Percentiles rank a stretch among this genome's conserved stretches.
Conservation (phyloP, 768 basidiomycete species). For the Trametes maxima region DNA sequence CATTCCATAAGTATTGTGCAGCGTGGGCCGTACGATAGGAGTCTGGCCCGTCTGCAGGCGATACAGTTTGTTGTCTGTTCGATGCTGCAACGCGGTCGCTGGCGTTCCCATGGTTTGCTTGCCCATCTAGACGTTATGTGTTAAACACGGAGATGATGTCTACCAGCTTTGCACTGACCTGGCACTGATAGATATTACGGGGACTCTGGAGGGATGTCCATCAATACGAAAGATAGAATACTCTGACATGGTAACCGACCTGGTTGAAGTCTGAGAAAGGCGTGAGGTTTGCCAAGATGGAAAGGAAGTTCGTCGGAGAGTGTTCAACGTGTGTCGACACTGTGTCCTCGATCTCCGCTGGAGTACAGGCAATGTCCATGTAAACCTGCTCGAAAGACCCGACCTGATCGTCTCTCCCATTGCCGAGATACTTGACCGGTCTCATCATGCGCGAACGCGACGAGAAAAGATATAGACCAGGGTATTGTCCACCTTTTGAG, state of each 20-base stretch:
- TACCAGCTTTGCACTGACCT: constrained; percentile 48
- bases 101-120: constrained; percentile 99
- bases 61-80: constrained; percentile 99
- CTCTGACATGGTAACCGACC: constrained; percentile 44
- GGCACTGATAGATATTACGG: constrained; percentile 92
- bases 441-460: constrained; percentile 94
- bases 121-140: constrained; percentile 72
- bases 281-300: constrained; percentile 95
- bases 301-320: constrained; percentile 92
- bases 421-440: constrained; percentile 88
- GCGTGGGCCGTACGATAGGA: constrained; percentile 87
- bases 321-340: constrained; percentile 93
- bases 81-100: constrained; percentile 84
- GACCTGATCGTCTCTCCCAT: constrained; percentile 85
- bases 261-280: constrained; percentile 99
- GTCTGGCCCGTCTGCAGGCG: constrained; percentile 94
- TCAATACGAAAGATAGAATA: constrained; percentile 16
- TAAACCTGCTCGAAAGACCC: constrained; percentile 99
- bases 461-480: constrained; percentile 92
- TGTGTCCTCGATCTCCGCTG: constrained; percentile 73
- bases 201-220: constrained; percentile 57
- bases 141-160: neutral
- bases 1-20: constrained; percentile 97
- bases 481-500: constrained; percentile 93
- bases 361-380: constrained; percentile 94